These are phyloP conservation scores for Melastoma candidum DNA, from an alignment of 441 rosid species.

Conservation along the genomic window DNA sequence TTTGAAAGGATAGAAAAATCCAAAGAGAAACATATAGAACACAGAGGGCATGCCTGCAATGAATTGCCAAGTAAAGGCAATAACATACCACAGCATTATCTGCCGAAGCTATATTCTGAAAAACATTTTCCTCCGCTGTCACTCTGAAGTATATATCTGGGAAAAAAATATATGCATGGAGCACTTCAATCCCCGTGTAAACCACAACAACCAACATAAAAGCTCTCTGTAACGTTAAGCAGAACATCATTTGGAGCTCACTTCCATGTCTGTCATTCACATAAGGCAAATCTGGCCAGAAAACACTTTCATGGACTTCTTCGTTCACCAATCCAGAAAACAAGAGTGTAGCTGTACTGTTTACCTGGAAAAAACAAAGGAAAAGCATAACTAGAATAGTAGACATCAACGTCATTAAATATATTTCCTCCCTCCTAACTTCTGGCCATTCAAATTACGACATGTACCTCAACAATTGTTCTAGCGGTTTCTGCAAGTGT, in stretches of 20 bases:
- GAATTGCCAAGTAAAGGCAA: constrained; percentile 4
- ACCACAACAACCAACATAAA: constrained; percentile 13
- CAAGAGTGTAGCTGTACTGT: constrained; percentile 71
- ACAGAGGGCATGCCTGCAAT: not conserved
- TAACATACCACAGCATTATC: constrained; percentile 49
- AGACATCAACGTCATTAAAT: constrained; percentile 26
- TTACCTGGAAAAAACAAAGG: constrained; percentile 73
- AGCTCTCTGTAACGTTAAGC: constrained; percentile 38
- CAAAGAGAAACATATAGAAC: no score
- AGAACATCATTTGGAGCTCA: constrained; percentile 27
- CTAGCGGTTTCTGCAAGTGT: constrained; percentile 70
- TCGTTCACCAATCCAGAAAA: constrained; percentile 46
- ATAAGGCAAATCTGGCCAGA: constrained; percentile 86
- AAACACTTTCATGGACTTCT: constrained; percentile 66
- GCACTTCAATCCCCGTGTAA: no score
- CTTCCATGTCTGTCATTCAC: constrained; percentile 87
- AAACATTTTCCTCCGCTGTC: constrained; percentile 69
- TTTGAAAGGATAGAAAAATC: no score
- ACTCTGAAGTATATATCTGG: constrained; percentile 85
- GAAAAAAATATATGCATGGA: constrained; percentile 1
- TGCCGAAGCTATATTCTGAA: constrained; percentile 59
- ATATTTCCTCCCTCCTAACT: not conserved
- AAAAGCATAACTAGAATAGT: constrained; percentile 20
- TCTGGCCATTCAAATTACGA: not conserved
- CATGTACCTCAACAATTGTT: constrained; percentile 82